A percentile compares a stretch with the other conserved stretches of the same genome.
phyloP scores from a whole-genome alignment of 306 rosid species.

The Inga laurina region DNA sequence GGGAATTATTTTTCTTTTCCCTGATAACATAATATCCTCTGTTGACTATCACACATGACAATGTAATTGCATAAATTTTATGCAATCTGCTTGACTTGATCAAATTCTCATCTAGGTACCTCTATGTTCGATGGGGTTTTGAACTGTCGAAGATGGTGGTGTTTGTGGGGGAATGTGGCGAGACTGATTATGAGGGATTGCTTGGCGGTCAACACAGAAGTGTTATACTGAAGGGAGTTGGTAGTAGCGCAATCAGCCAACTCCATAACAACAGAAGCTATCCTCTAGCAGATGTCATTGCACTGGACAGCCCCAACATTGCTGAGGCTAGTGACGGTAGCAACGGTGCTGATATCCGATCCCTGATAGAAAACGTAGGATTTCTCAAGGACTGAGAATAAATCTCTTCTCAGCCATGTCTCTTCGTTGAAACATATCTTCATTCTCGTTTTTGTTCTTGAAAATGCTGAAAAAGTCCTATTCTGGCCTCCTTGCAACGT shows the following conservation, averaged over 20 bases:
- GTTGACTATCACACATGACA: background rate
- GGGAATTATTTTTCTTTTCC: constrained; percentile 15
- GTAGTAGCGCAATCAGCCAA: constrained; percentile 63
- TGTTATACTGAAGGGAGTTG: constrained; percentile 77
- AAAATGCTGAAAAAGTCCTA: constrained; percentile 29
- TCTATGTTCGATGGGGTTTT: constrained; percentile 92
- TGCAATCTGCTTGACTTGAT: constrained; percentile 29
- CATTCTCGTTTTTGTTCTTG: constrained; percentile 20
- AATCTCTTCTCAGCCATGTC: constrained; percentile 21
- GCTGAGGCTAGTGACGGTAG: constrained; percentile 63
- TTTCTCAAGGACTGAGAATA: constrained; percentile 49
- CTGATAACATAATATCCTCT: constrained; percentile 14
- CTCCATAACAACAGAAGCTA: constrained; percentile 82
- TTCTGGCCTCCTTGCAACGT: constrained; percentile 20
- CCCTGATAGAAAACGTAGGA: constrained; percentile 67
- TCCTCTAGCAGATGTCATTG: constrained; percentile 87
- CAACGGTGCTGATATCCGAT: constrained; percentile 58
- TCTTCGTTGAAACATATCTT: constrained; percentile 23
- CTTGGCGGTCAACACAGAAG: constrained; percentile 85
- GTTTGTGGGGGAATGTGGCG: constrained; percentile 90
- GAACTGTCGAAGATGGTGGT: constrained; percentile 94
- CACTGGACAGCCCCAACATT: constrained; percentile 71
- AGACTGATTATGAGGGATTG: constrained; percentile 95
- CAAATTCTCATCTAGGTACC: constrained; percentile 64
- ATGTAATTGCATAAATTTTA: background rate